Evolutionary conservation across 768 basidiomycete genomes (phyloP).

Genomic region (Panaeolus papilionaceus): DNA sequence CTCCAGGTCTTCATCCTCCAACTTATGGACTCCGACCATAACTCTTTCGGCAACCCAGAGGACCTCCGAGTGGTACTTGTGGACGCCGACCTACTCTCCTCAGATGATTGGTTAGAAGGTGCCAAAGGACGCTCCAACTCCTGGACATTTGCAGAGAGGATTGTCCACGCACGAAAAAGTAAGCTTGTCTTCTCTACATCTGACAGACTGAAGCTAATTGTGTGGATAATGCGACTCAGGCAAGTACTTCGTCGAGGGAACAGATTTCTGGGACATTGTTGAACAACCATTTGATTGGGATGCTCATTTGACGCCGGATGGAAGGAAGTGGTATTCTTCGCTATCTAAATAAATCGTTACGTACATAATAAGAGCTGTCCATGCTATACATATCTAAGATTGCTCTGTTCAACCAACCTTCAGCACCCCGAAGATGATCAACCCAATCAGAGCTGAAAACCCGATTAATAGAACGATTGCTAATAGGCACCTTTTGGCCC

Average conservation of each 20-base stretch:
- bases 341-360: neutral
- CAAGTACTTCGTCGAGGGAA: neutral
- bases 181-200: neutral
- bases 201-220: no score
- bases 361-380: no score
- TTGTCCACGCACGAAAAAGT: neutral
- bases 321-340: neutral
- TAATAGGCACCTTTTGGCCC: slow-evolving; percentile 26
- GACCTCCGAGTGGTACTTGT: neutral
- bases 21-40: neutral
- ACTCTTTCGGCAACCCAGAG: neutral
- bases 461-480: slow-evolving; percentile 18
- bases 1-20: neutral
- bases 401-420: neutral
- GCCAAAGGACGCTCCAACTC: neutral
- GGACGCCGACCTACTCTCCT: neutral
- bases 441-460: slow-evolving; percentile 22
- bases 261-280: no score
- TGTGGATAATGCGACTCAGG: neutral
- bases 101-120: neutral
- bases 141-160: neutral
- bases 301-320: neutral
- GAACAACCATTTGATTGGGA: neutral
- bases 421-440: slow-evolving; percentile 23
- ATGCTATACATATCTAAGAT: no score